Evolutionary conservation across 2,329 filamentous ascomycete species (phyloP), one percentile per base, ranked within the genome.

Genomic region (Amauroascus niger): DNA sequence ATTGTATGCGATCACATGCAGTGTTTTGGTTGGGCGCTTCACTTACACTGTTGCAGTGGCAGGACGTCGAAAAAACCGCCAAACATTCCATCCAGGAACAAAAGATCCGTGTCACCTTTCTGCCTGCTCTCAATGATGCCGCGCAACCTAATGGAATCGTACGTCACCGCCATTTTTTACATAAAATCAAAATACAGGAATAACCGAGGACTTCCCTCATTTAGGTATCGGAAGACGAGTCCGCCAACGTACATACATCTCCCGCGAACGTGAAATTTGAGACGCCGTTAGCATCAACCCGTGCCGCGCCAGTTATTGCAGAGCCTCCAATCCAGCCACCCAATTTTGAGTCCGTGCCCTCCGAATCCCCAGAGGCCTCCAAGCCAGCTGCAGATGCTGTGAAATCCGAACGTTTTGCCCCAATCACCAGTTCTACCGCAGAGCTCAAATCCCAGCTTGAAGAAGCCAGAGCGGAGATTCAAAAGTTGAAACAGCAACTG

Each of bases 41-140:
- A 26, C 60, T 64, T 56, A 66, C 62, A 51, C 20, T 53, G 32
- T 47, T 61, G 56, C 63, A 93, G 86, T 95, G 90, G 82, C 81
- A 76, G 62, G 76, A 78, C 80, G 76, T 86, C 67, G 75, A 93
- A 76, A 80, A 83, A 66, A 79, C 79, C 8, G 79, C 87, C 55
- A 97, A 94, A 74, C 76, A 79, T 13, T 77, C 80, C 20, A 84
- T 98, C 56, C 82, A 89, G 64, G 93, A 98, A 76, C 88, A 85
- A 76, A 98, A 97, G 78, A 98, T 98, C 62, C 84, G 91, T 45
- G 93, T 98, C 59, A 79, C 79, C 61, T 98, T 91, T 78, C 77
- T 96, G 40, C 71, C 86, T 46, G 76, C 84, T 22, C 43, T 49
- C 9, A 44, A 53, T 26, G 32, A 8, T 11, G 56, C 56, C 41